Conservation (phyloP, 2,329 filamentous ascomycete genomes). For the Ophiosphaerella herpotricha region DNA sequence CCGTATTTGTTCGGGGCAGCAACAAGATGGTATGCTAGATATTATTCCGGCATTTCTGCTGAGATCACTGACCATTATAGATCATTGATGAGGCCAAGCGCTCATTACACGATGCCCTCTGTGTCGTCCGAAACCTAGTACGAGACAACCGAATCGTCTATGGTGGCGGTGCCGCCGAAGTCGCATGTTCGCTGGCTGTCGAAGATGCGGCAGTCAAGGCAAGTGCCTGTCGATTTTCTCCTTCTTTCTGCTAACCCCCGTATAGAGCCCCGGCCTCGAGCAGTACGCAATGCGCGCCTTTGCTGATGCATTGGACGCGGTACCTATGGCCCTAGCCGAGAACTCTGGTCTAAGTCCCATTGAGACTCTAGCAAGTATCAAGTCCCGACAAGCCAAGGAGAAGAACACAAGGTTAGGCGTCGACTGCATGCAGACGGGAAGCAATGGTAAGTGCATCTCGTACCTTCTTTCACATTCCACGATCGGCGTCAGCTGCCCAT, state of each 20-base stretch:
- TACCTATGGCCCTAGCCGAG: slow-evolving; percentile 95
- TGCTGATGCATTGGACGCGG: slow-evolving; percentile 86
- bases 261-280: slow-evolving; percentile 85
- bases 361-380: slow-evolving; percentile 90
- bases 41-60: not conserved
- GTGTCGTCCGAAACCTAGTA: slow-evolving; percentile 95
- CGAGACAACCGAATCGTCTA: slow-evolving; percentile 97
- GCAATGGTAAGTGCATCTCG: slow-evolving; percentile 67
- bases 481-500: not conserved
- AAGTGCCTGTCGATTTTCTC: slow-evolving; percentile 16
- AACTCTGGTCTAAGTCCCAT: slow-evolving; percentile 97
- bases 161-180: slow-evolving; percentile 93
- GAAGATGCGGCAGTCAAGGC: slow-evolving; percentile 89
- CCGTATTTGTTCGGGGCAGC: slow-evolving; percentile 92
- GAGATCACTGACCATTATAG: slow-evolving; percentile 50
- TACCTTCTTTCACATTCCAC: not conserved
- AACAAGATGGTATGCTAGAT: slow-evolving; percentile 88
- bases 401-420: slow-evolving; percentile 80
- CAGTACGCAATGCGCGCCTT: slow-evolving; percentile 99
- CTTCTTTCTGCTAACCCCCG: slow-evolving; percentile 7
- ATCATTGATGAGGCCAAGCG: slow-evolving; percentile 99
- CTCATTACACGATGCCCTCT: slow-evolving; percentile 94
- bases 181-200: slow-evolving; percentile 94
- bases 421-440: slow-evolving; percentile 95
- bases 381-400: slow-evolving; percentile 94